A percentile compares a stretch with the other conserved stretches of the same genome.
Conservation (phyloP, 768 basidiomycete species). For the Clavaria fumosa region DNA sequence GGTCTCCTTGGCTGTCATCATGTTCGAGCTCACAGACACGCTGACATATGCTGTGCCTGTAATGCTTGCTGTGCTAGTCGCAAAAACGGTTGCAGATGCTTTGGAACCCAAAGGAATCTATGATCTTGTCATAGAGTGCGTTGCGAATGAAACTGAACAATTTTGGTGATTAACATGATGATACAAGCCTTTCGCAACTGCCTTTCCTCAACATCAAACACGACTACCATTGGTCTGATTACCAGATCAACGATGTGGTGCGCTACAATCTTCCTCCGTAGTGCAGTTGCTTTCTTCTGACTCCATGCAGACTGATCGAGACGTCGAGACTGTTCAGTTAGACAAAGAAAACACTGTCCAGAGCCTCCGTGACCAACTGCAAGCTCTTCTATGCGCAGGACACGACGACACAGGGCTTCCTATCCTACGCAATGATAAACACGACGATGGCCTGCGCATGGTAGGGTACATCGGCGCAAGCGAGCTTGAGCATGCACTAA, state of each 20-base stretch:
- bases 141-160: not conserved
- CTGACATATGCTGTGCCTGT: constrained; percentile 85
- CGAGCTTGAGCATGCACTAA: constrained; percentile 87
- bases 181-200: constrained; percentile 57
- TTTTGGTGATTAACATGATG: not conserved
- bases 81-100: constrained; percentile 80
- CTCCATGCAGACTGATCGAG: constrained; percentile 40
- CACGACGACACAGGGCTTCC: constrained; percentile 80
- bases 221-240: constrained; percentile 73
- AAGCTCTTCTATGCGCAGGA: constrained; percentile 37
- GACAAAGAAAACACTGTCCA: constrained; percentile 67
- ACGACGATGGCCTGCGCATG: constrained; percentile 40
- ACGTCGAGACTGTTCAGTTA: constrained; percentile 53
- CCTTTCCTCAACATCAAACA: constrained; percentile 89
- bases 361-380: constrained; percentile 56
- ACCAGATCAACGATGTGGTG: constrained; percentile 68
- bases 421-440: constrained; percentile 41
- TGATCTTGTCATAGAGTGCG: constrained; percentile 75
- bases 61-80: constrained; percentile 78
- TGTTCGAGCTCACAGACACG: constrained; percentile 87
- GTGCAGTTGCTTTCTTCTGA: not conserved
- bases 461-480: constrained; percentile 85
- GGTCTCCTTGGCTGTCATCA: constrained; percentile 90
- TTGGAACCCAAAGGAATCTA: constrained; percentile 92
- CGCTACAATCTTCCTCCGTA: constrained; percentile 15